These are phyloP conservation scores for Pyrus hybrid DNA, from an alignment of 331 rosid species.

Conservation along the genomic window DNA sequence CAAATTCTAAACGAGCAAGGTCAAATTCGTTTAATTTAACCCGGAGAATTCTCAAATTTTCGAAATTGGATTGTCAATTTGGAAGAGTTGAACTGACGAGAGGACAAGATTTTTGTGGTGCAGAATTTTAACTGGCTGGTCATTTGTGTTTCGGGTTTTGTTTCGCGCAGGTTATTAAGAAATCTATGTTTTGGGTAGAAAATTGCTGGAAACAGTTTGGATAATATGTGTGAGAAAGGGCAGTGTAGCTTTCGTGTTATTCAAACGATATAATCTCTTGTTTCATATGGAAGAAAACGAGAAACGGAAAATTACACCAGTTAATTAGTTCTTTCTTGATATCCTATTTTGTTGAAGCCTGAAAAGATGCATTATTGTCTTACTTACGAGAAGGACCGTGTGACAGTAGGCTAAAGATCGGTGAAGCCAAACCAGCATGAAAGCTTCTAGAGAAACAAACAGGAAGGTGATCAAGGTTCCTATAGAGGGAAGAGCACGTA, in stretches of 20 bases:
- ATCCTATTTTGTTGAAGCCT: neutral
- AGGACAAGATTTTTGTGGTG: neutral
- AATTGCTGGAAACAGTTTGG: neutral
- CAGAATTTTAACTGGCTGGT: neutral
- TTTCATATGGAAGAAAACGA: neutral
- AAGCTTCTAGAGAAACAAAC: slow-evolving; percentile 12
- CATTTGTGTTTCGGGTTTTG: neutral
- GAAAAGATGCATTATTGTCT: neutral
- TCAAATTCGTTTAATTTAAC: too few species aligned
- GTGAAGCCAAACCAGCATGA: slow-evolving; percentile 45
- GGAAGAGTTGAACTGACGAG: neutral
- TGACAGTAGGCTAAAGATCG: neutral
- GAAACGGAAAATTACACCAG: neutral
- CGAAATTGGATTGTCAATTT: neutral
- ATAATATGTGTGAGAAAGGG: neutral
- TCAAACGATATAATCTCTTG: neutral
- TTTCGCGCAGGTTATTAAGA: neutral
- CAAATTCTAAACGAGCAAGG: neutral
- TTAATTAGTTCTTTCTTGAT: neutral
- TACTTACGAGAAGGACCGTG: slow-evolving; percentile 2
- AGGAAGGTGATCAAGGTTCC: slow-evolving; percentile 30
- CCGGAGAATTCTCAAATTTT: neutral
- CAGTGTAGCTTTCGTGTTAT: neutral
- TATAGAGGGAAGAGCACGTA: slow-evolving; percentile 20
- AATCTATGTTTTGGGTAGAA: neutral